Conservation (phyloP, 2,329 filamentous ascomycete species). For the Tolypocladium amazonense region DNA sequence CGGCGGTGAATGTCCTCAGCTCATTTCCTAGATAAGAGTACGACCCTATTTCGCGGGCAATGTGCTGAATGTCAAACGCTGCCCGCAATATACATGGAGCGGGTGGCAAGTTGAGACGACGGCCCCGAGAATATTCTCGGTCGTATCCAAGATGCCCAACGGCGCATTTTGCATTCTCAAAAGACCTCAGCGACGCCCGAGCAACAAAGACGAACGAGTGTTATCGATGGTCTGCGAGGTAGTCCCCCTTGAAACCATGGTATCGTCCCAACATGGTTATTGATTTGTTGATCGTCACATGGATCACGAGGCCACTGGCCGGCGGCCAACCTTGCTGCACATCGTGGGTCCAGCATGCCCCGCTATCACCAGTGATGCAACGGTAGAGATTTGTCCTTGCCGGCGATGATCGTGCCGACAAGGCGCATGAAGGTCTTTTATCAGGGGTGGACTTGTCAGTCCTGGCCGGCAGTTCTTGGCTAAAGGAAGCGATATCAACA, state of each 20-base stretch:
- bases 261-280: slow-evolving; percentile 2
- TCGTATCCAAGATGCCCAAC: no score
- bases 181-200: neutral
- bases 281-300: slow-evolving; percentile 8
- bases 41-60: neutral
- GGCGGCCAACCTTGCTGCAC: slow-evolving; percentile 3
- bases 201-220: neutral
- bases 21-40: neutral
- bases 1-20: neutral
- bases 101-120: neutral
- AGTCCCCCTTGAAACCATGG: neutral
- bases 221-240: neutral
- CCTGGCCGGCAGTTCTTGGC: neutral
- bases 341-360: slow-evolving; percentile 4
- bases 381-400: slow-evolving; percentile 3
- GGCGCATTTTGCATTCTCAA: neutral
- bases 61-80: neutral
- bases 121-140: neutral
- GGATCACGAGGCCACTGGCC: slow-evolving; percentile 9
- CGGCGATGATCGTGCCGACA: neutral
- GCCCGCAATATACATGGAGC: neutral
- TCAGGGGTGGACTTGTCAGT: neutral
- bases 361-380: slow-evolving; percentile 4
- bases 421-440: neutral
- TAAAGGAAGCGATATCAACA: neutral